Evolutionary conservation across 441 rosid genomes (phyloP), one percentile per base, ranked within the genome.

Genomic region (Populus hybrid): DNA sequence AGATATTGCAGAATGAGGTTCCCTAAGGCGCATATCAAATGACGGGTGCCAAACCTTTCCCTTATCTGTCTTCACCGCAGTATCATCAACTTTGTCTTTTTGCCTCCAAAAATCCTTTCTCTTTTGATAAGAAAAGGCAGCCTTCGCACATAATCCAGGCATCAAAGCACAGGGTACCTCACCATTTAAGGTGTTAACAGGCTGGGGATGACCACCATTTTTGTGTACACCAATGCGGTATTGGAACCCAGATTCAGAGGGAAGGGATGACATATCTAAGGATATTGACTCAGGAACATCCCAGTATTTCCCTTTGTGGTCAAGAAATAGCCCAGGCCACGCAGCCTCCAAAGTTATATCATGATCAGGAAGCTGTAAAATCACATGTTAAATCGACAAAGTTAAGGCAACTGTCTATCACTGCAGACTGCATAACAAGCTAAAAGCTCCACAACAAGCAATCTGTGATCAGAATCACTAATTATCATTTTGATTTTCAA

Each of bases 281-380:
- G 92, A 86, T 77, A 93, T 79, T 7, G 97, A 89, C 82, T 88
- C 89, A 14, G 98, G 97, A 78, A 93, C 97, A 75, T 94, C 94
- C 98, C 97, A 94, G 56, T 90, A 94, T 78, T 83, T 82, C 71
- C 90, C 93, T 75, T 90, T 88, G 66, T 84, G 89, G 73, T 91
- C 95, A 72, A 93, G 40, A 79, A 89, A 94, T 66, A 91, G 77
- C 79, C 91, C 95, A 29, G 98, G 97, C 95, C 92, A 90, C n/a
- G 87, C 93, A 84, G 94, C 97, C 86, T 93, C 97, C 83, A 94
- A 80, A 31, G 88, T 88, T 77, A 94, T 79, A 67, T 93, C 94
- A 83, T 94, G 94, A 64, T 85, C 42, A 78, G 89, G 89, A 82
- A 91, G 91, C 97, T 93, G 91, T 68, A 80, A 64, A 76, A 31